Conservation (phyloP, 345 rosid species). For the Kernera saxatilis region DNA sequence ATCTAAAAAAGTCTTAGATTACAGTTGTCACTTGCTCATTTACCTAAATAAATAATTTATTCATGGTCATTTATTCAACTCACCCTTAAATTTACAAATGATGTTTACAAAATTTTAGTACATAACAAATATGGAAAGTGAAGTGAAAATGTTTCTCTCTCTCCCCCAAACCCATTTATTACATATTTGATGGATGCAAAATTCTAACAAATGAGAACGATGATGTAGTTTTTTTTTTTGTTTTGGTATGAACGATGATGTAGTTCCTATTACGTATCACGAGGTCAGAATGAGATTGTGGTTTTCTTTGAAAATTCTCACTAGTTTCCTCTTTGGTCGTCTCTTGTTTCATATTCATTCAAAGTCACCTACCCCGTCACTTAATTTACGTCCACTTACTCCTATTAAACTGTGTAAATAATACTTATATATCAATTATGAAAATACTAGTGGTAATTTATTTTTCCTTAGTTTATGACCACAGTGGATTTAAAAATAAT, state of each 20-base stretch:
- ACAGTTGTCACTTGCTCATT: neutral
- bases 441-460: neutral
- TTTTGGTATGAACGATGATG: too few relatives aligned
- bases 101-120: neutral
- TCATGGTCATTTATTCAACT: neutral
- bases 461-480: neutral
- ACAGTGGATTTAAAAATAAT: neutral
- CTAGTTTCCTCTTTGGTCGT: conserved; percentile 11
- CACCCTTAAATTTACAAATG: neutral
- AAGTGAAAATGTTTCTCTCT: neutral
- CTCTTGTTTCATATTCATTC: neutral
- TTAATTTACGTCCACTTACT: conserved; percentile 3
- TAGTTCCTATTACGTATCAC: neutral
- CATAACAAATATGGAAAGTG: neutral
- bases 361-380: conserved; percentile 19
- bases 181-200: neutral
- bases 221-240: neutral
- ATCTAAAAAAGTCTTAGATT: neutral
- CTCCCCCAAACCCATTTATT: neutral
- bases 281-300: neutral
- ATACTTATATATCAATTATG: neutral
- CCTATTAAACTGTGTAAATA: neutral
- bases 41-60: neutral
- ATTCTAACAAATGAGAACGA: neutral
- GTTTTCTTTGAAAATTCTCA: conserved; percentile 5